Base-by-base conservation (phyloP, 805 yeast species). In the Hanseniaspora occidentalis region DNA sequence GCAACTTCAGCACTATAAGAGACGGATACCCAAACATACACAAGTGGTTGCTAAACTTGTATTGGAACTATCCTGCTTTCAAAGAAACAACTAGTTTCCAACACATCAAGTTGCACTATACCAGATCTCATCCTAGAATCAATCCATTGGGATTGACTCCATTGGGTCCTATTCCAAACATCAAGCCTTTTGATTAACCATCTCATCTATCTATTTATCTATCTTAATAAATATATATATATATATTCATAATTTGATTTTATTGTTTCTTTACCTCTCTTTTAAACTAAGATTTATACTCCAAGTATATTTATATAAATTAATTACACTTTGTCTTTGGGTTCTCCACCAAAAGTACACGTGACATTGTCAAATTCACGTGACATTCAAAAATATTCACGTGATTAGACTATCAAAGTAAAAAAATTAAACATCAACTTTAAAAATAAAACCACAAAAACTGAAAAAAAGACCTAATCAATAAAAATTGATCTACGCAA, bases 51-150 rank as follows among this genome's bases (percentile, higher is more conserved):
- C 69, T 81, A 50, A 74, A 81, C 48, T 69, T 92, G 51, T 92
- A 88, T 64, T 86, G 96, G 95, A 58, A 67, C 42, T 26, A 38
- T 11, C 31, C 31, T 10, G 84, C 79, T 8, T 83, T 89, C 63
- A 71, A 71, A 50, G 73, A 73, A 27, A 84, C 96, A 10, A 84
- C 95, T 16, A 70, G 82, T 56, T 84, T 92, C 54, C 84, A 80
- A 31, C 97, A 92, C 59, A 88, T 89, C 65, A 89, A 88, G 61
- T 67, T 69, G 52, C 96, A 88, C 64, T 89, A 89, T 66, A 86
- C 95, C 35, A 79, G 81, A 60, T 78, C 92, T 20, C 96, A 88
- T 57, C 56, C 71, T 33, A 71, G 71, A 37, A 80, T 85, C 58
- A 92, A 89, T 56, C 96, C 95, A 3, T 62, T 68, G 45, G 78